These are phyloP conservation scores for Coemansia sp. DNA, from an alignment of 192 early-diverging fungal species.

Conservation along the genomic window DNA sequence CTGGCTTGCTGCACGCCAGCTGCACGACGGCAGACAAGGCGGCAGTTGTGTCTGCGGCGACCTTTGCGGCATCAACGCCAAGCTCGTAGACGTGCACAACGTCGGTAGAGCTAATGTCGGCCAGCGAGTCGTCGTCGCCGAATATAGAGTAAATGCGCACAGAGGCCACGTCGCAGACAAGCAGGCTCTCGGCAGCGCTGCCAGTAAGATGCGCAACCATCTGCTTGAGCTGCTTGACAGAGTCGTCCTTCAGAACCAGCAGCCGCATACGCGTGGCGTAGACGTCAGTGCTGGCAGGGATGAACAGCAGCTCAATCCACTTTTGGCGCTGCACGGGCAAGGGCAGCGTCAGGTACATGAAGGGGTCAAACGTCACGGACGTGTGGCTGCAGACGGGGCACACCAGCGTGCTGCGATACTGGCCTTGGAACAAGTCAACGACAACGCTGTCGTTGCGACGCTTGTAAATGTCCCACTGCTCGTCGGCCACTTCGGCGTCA, in stretches of 20 bases:
- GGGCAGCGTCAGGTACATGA: slow-evolving; percentile 77
- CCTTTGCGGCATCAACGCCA: slow-evolving; percentile 15
- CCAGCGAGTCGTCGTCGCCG: slow-evolving; percentile 23
- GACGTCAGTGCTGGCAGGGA: slow-evolving; percentile 37
- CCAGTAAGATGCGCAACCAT: slow-evolving; percentile 58
- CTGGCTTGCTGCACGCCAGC: slow-evolving; percentile 27
- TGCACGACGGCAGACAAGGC: slow-evolving; percentile 21
- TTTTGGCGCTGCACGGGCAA: slow-evolving; percentile 73
- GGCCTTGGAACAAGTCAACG: slow-evolving; percentile 77
- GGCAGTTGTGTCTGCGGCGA: slow-evolving; percentile 15
- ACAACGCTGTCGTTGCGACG: slow-evolving; percentile 81
- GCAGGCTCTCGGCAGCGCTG: slow-evolving; percentile 9
- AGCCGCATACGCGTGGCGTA: slow-evolving; percentile 56
- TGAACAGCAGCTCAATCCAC: slow-evolving; percentile 55
- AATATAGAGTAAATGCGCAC: slow-evolving; percentile 37
- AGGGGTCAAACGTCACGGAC: slow-evolving; percentile 84
- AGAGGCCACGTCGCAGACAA: slow-evolving; percentile 33
- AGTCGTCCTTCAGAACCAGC: slow-evolving; percentile 66
- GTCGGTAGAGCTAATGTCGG: slow-evolving; percentile 27
- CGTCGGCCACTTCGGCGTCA: slow-evolving; percentile 69
- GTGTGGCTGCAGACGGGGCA: slow-evolving; percentile 59
- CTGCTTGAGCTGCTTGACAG: slow-evolving; percentile 62
- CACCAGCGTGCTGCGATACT: slow-evolving; percentile 65
- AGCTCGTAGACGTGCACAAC: slow-evolving; percentile 44
- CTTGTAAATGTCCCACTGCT: slow-evolving; percentile 75